These are phyloP conservation scores for Dillenia suffruticosa DNA, from an alignment of 164 flowering plant species.

Conservation along the genomic window DNA sequence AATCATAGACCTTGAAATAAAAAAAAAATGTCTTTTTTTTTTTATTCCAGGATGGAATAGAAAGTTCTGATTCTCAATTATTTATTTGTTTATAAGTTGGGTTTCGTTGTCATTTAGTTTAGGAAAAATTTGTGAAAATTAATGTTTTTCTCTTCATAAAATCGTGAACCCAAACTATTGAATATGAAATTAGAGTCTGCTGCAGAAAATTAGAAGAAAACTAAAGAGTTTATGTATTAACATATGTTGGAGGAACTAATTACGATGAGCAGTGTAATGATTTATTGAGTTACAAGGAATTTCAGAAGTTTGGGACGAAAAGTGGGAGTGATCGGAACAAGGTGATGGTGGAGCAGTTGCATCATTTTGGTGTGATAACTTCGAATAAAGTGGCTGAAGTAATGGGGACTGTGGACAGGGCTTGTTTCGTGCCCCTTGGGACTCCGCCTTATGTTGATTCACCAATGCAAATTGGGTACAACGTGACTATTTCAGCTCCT, in stretches of 20 bases:
- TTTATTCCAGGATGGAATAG: not conserved
- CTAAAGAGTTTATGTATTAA: too few relatives aligned
- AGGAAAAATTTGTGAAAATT: not conserved
- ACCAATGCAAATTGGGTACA: slow-evolving; percentile 87
- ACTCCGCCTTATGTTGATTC: slow-evolving; percentile 65
- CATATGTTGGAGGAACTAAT: not conserved
- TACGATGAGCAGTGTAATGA: not conserved
- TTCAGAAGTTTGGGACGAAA: slow-evolving; percentile 55
- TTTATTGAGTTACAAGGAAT: slow-evolving; percentile 10
- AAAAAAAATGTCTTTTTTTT: not conserved
- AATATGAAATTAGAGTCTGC: too few relatives aligned
- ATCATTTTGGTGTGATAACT: slow-evolving; percentile 56
- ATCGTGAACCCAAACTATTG: too few relatives aligned
- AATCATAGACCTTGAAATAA: too few relatives aligned
- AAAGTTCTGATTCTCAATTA: not conserved
- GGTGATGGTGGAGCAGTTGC: slow-evolving; percentile 63
- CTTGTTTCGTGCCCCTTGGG: slow-evolving; percentile 74
- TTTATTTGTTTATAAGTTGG: not conserved
- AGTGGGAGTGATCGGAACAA: slow-evolving; percentile 46
- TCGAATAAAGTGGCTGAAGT: slow-evolving; percentile 77
- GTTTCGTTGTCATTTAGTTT: not conserved
- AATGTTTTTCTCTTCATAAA: not conserved
- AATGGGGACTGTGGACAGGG: slow-evolving; percentile 82
- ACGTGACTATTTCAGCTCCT: slow-evolving; percentile 98
- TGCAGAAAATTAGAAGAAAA: too few relatives aligned